Evolutionary conservation across 78 protist genomes (phyloP), one percentile per base, ranked within the genome.

Genomic region (Chrysochromulina tobinii): DNA sequence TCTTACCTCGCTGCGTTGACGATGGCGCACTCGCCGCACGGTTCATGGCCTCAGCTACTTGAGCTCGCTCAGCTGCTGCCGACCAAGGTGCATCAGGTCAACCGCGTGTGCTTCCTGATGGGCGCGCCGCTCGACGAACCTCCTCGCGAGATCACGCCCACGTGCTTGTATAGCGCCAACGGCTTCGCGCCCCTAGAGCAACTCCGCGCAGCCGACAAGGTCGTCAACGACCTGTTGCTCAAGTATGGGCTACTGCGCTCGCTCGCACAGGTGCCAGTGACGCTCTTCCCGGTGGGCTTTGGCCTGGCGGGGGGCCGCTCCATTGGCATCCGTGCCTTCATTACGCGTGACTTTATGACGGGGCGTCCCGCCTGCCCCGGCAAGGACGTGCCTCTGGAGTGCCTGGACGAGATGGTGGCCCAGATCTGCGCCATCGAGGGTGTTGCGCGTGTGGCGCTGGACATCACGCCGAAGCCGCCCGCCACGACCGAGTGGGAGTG

Each of bases 401-500:
- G 27, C 68, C 61, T 89, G 21, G 54, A 50, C 27, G 87, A 77
- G 66, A 51, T 89, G 79, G 67, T 5, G 4, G 38, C 81, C 11
- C 17, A 53, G 20, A n/a, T 73, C 54, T 27, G 18, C 7, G 83
- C 12, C 23, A 72, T 84, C 14, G 18, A 51, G 48, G 89, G 89
- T 53, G 12, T 84, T 48, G 0, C 92, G 75, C 92, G 92, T 53
- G 67, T 89, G 50, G 94, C 93, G 67, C 96, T 92, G 58, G 99
- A 98, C 91, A 50, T 96, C 51, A 96, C 98, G 4, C 54, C 96
- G 50, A 98, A 98, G 93, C 99, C 99, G 51, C 99, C 99, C 9
- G 98, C 98, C 85, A 98, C 99, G 14, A 97, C 97, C 55, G 99
- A 98, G 93, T 97, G 95, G 94, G 97, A 96, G 67, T 97, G 91